A percentile compares a stretch with the other conserved stretches of the same genome.
Conservation (phyloP, 495 filamentous ascomycete genomes). For the Xylaria telfairii region DNA sequence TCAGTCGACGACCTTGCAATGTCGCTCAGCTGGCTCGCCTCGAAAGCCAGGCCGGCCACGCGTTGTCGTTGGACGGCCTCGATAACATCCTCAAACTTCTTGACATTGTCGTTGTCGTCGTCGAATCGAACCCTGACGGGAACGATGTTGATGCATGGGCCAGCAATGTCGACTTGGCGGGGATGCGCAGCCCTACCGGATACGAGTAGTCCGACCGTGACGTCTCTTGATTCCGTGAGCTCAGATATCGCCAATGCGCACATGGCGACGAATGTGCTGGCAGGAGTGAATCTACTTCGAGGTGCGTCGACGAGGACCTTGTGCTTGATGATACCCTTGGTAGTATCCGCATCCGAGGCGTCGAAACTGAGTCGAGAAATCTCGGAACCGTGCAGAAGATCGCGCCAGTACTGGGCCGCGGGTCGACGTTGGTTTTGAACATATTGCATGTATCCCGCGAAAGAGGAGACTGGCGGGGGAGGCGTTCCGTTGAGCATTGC, state of each 20-base stretch:
- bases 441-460: too few relatives aligned
- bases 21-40: neutral
- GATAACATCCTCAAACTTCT: neutral
- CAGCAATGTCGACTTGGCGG: slow-evolving; percentile 47
- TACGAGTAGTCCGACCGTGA: slow-evolving; percentile 58
- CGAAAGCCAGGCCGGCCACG: neutral
- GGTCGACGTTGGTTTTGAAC: too few relatives aligned
- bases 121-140: slow-evolving; percentile 33
- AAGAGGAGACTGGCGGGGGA: too few relatives aligned
- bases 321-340: too few relatives aligned
- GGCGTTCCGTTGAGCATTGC: neutral
- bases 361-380: too few relatives aligned
- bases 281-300: slow-evolving; percentile 48
- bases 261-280: slow-evolving; percentile 63
- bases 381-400: too few relatives aligned
- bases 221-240: slow-evolving; percentile 55
- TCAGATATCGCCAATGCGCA: slow-evolving; percentile 62
- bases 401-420: too few relatives aligned
- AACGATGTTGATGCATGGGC: slow-evolving; percentile 63
- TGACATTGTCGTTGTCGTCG: too few relatives aligned
- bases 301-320: too few relatives aligned
- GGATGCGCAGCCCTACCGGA: slow-evolving; percentile 25
- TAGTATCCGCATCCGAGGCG: too few relatives aligned
- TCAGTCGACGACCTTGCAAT: neutral
- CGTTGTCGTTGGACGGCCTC: neutral